phyloP scores from a whole-genome alignment of 148 eudicot genomes.

The Amaranthus hypochondriacus region DNA sequence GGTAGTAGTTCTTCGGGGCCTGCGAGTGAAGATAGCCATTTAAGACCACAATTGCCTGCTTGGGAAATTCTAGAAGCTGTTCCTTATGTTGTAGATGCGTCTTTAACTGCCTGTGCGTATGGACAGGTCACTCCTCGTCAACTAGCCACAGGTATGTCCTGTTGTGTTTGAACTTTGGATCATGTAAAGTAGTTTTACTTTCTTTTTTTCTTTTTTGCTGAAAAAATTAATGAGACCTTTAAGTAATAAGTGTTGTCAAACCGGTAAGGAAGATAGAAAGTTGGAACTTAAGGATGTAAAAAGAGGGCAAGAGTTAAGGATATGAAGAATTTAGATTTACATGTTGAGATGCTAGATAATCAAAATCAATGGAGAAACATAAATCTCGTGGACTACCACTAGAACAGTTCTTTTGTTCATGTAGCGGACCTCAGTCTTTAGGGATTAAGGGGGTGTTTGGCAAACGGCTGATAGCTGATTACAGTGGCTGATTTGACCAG shows the following conservation, averaged over 20 bases:
- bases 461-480: too few relatives aligned
- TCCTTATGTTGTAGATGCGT: conserved; percentile 94
- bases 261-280: too few relatives aligned
- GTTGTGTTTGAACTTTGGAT: not conserved
- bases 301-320: too few relatives aligned
- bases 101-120: conserved; percentile 95
- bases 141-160: conserved; percentile 73
- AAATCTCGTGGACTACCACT: too few relatives aligned
- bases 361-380: too few relatives aligned
- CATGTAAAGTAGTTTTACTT: not conserved
- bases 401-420: too few relatives aligned
- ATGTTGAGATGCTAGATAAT: too few relatives aligned
- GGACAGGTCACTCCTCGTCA: conserved; percentile 91
- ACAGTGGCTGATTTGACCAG: too few relatives aligned
- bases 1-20: conserved; percentile 81
- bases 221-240: not conserved
- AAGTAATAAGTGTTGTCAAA: not conserved
- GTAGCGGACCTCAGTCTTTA: too few relatives aligned
- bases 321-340: too few relatives aligned
- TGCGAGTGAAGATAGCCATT: conserved; percentile 53
- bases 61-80: conserved; percentile 98
- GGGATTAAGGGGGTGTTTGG: too few relatives aligned
- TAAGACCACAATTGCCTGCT: conserved; percentile 77
- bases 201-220: not conserved
- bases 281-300: too few relatives aligned